A percentile compares a stretch with the other conserved stretches of the same genome.
phyloP scores from a whole-genome alignment of 345 rosid genomes.

The Aegle marmelos region DNA sequence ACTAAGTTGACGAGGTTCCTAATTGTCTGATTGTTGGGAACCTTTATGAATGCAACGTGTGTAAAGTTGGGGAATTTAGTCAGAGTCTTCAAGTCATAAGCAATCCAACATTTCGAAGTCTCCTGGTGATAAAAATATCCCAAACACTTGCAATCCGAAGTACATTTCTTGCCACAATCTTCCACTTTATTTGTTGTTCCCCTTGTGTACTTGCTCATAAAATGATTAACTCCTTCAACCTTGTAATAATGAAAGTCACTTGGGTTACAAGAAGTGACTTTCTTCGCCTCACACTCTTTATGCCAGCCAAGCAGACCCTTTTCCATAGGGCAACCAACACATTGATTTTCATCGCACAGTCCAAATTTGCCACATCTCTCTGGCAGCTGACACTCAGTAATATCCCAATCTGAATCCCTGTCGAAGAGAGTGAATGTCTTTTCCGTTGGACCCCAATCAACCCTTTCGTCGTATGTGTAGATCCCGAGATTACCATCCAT shows the following conservation, averaged over 20 bases:
- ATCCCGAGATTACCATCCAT: slow-evolving; percentile 46
- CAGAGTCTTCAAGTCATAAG: slow-evolving; percentile 53
- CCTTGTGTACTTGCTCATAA: slow-evolving; percentile 34
- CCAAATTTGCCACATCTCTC: slow-evolving; percentile 45
- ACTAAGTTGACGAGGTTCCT: too few relatives aligned
- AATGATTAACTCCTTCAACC: slow-evolving; percentile 52
- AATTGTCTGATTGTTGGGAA: slow-evolving; percentile 7
- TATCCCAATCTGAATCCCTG: slow-evolving; percentile 17
- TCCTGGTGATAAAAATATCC: slow-evolving; percentile 49
- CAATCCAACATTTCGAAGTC: slow-evolving; percentile 47
- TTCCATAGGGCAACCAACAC: slow-evolving; percentile 46
- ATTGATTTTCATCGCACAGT: slow-evolving; percentile 40
- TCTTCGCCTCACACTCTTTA: slow-evolving; percentile 28
- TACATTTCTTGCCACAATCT: slow-evolving; percentile 50
- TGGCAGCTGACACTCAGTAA: slow-evolving; percentile 37
- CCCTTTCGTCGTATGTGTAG: slow-evolving; percentile 34
- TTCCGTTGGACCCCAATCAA: slow-evolving; percentile 34
- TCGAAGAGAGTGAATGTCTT: slow-evolving; percentile 36
- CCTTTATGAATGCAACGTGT: slow-evolving; percentile 33
- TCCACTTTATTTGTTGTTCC: slow-evolving; percentile 32
- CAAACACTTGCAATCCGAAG: slow-evolving; percentile 52
- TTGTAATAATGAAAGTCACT: slow-evolving; percentile 33
- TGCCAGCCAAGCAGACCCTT: slow-evolving; percentile 40
- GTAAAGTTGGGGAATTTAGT: slow-evolving; percentile 22
- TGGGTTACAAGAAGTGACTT: slow-evolving; percentile 25